phyloP scores from a whole-genome alignment of 805 yeast genomes.

The Dipodascus geniculatus region DNA sequence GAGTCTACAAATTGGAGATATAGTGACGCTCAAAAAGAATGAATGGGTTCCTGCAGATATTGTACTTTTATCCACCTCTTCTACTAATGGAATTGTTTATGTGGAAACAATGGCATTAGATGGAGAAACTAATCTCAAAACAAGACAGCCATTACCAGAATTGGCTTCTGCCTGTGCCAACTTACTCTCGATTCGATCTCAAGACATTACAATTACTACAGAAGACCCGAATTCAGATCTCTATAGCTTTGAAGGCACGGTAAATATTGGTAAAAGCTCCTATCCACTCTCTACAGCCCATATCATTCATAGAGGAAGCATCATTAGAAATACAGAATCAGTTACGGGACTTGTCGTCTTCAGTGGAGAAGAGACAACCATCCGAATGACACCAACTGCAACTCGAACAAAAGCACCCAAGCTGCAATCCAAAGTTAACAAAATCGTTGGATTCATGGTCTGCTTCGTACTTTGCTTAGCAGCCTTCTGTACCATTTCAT shows the following conservation, averaged over 20 bases:
- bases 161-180: constrained; percentile 44
- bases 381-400: constrained; percentile 85
- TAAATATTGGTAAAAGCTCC: constrained; percentile 26
- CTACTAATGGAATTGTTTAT: constrained; percentile 55
- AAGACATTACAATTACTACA: constrained; percentile 45
- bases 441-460: constrained; percentile 82
- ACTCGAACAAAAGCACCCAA: constrained; percentile 90
- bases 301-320: constrained; percentile 82
- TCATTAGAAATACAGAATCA: constrained; percentile 70
- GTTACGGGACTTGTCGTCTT: constrained; percentile 74
- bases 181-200: constrained; percentile 37
- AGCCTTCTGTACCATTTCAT: constrained; percentile 72
- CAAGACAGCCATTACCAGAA: constrained; percentile 55
- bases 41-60: constrained; percentile 96
- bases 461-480: constrained; percentile 62
- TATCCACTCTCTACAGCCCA: constrained; percentile 69
- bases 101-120: constrained; percentile 96
- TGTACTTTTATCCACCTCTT: constrained; percentile 50
- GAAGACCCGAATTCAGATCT: constrained; percentile 92
- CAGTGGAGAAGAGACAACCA: constrained; percentile 93
- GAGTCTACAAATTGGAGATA: constrained; percentile 76
- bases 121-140: constrained; percentile 90
- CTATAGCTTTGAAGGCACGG: constrained; percentile 77
- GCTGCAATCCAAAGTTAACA: constrained; percentile 69
- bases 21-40: constrained; percentile 58